phyloP scores from a whole-genome alignment of 352 stramenopile species.

The Peronospora destructor region DNA sequence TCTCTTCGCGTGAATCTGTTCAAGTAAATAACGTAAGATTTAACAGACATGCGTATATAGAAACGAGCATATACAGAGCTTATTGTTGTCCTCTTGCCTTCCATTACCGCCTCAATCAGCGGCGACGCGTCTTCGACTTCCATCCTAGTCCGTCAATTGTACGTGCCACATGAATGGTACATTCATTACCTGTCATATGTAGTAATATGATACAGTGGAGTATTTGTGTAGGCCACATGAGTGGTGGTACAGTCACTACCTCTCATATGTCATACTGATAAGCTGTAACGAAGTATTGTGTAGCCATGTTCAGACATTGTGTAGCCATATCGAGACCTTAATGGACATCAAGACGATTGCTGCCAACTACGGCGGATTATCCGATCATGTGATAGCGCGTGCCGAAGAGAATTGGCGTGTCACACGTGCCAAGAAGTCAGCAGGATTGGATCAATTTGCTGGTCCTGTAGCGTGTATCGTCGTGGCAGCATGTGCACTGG shows the following conservation, averaged over 20 bases:
- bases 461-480: constrained; percentile 56
- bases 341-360: constrained; percentile 55
- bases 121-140: constrained; percentile 11
- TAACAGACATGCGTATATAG: no score
- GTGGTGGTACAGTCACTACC: background rate
- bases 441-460: constrained; percentile 29
- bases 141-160: constrained; percentile 8
- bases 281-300: background rate
- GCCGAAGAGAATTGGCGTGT: constrained; percentile 51
- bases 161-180: background rate
- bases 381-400: constrained; percentile 39
- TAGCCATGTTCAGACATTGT: background rate
- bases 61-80: constrained; percentile 6
- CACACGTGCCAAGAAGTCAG: constrained; percentile 38
- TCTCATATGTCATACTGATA: constrained; percentile 5
- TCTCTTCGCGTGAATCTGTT: constrained; percentile 14
- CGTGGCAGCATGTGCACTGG: constrained; percentile 45
- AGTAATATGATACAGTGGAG: constrained; percentile 3
- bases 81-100: constrained; percentile 20
- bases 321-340: background rate
- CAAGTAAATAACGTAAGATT: no score
- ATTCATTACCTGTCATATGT: background rate
- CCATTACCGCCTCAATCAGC: background rate
- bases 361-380: constrained; percentile 45
- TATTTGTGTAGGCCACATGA: background rate